Base-by-base conservation (phyloP, 2,329 filamentous ascomycete genomes). In the Cercospora sojina region DNA sequence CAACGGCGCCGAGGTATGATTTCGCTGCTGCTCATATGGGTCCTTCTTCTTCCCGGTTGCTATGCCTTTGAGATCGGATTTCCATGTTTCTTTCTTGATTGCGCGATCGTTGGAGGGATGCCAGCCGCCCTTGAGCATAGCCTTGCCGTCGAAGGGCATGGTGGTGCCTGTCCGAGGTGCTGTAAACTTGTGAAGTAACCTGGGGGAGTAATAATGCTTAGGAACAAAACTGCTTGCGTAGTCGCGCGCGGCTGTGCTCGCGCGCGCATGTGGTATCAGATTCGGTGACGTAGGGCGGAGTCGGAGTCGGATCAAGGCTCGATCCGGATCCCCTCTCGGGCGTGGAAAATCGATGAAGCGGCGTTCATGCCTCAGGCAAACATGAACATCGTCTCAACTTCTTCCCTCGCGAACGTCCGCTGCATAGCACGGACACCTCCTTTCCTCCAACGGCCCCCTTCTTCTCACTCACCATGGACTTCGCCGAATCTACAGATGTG, bases 1-100 rank as follows among this genome's bases (percentile, higher is more conserved):
- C 51, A 96, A 80, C 1, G 93, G 92, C 16, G 84, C 83, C 6
- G 86, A 84, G 61, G 84, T 80, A 69, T 87, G 87, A 25, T 84
- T 81, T 49, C 77, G 74, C 32, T 85, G 79, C 41, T 79, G 74
- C 64, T 75, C 74, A 47, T 79, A 76, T 16, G 78, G 70, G 64
- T 82, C 78, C 67, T 74, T 72, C 65, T 75, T 74, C 68, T 76
- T 85, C 82, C 64, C 84, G 80, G 76, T 86, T 83, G 57, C 87
- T 56, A 76, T 69, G 58, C 70, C 70, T 62, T 73, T 76, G 55
- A 74, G 49, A 57, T 76, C 72, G 23, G 69, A 77, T 80, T 74
- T 76, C 86, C 85, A 78, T 84, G 83, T 81, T 82, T 84, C 77
- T 85, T 83, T 74, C 85, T 81, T 68, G 82, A 86, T 76, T 84